A percentile compares a stretch with the other conserved stretches of the same genome.
Conservation (phyloP, 306 rosid species). For the Ziziphus jujuba region DNA sequence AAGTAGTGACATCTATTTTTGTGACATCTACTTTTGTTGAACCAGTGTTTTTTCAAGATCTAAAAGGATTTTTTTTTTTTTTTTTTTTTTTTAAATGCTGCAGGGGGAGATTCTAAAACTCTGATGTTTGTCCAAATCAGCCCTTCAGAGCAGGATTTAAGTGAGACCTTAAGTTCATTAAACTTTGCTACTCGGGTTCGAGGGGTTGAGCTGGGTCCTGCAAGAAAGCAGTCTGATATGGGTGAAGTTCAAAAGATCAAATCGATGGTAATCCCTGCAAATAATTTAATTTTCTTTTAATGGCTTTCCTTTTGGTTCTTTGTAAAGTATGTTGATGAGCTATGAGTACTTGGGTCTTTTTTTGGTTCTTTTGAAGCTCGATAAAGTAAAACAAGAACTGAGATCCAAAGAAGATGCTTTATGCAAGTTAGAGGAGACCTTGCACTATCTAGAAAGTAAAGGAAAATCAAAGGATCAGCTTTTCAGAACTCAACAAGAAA, state of each 20-base stretch:
- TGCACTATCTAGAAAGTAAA: slow-evolving; percentile 10
- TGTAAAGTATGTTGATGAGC: background rate
- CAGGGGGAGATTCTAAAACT: slow-evolving; percentile 33
- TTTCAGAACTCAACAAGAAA: slow-evolving; percentile 23
- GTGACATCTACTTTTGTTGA: background rate
- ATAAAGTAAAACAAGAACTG: slow-evolving; percentile 21
- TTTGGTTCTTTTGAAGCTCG: slow-evolving; percentile 4
- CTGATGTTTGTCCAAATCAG: slow-evolving; percentile 32
- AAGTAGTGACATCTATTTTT: background rate
- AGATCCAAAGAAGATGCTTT: slow-evolving; percentile 21
- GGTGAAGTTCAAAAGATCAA: slow-evolving; percentile 19
- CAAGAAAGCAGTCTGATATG: slow-evolving; percentile 24
- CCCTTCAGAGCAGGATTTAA: slow-evolving; percentile 25
- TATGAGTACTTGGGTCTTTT: background rate
- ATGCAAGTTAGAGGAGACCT: slow-evolving; percentile 16
- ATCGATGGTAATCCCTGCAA: slow-evolving; percentile 12
- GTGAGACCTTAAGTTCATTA: slow-evolving; percentile 21
- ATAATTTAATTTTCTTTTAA: background rate
- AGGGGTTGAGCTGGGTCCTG: slow-evolving; percentile 27
- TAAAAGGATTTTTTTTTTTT: background rate
- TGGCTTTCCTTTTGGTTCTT: background rate
- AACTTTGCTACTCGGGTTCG: slow-evolving; percentile 22
- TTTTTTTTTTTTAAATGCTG: background rate
- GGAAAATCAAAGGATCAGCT: slow-evolving; percentile 11
- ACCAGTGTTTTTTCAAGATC: background rate